Evolutionary conservation across 805 yeast genomes (phyloP), one percentile per base, ranked within the genome.

Genomic region (Phaffomyces antillensis): DNA sequence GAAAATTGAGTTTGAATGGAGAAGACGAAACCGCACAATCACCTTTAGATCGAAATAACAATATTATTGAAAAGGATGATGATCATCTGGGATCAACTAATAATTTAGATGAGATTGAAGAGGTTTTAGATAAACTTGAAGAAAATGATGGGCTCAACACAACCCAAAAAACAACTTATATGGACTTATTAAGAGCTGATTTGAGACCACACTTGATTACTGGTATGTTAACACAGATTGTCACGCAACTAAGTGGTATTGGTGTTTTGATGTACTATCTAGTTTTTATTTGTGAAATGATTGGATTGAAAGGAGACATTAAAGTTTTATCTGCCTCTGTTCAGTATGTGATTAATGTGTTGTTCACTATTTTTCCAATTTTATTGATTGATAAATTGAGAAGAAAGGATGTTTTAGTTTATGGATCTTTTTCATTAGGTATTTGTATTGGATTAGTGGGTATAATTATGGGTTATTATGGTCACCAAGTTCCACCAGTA

Each of bases 241-340:
- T 73, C 6, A 63, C 68, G n/a, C 79, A 75, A 48, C 50, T 69
- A n/a, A 66, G 73, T 42, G 73, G 76, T 6, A 68, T 71, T 11
- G 65, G 65, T 36, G 63, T 68, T 1, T 52, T 75, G 40, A 64
- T 71, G 67, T 71, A 67, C 52, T 73, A 72, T 43, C 62, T 73
- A 42, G 63, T 65, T 1, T 70, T 63, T 51, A 63, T 76, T 13
- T 76, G 80, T 58, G 73, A 68, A 30, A 67, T 69, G 64, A 63
- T 75, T 51, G 79, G 77, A 0, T 46, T 75, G 31, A 53, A 60
- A 11, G 72, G 67, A 0, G 56, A 65, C 4, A 42, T 48, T 5
- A 66, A 63, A 44, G 46, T 64, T 7, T 39, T 62, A 4, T 52
- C 70, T 4, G 70, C 71, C 0, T 64, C 73, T 0, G 51, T 66